Conservation (phyloP, 352 stramenopile species). For the Phytophthora pisi region DNA sequence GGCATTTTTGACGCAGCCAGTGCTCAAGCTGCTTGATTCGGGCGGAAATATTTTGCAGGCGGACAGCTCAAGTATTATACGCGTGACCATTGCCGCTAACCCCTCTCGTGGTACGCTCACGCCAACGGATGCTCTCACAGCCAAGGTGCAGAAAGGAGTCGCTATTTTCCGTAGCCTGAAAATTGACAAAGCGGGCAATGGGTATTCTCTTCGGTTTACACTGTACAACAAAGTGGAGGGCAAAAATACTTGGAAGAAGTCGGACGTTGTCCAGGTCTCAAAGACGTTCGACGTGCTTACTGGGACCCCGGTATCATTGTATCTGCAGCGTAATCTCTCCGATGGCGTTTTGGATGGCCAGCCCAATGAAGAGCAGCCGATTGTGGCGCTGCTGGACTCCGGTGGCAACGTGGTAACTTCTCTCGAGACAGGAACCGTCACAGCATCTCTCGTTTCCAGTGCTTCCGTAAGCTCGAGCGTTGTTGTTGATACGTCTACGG, state of each 20-base stretch:
- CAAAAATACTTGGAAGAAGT: constrained; percentile 50
- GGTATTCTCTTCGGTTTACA: constrained; percentile 76
- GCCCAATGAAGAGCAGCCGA: constrained; percentile 70
- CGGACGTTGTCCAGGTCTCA: constrained; percentile 61
- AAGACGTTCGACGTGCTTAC: constrained; percentile 63
- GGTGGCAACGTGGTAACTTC: constrained; percentile 70
- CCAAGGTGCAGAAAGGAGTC: constrained; percentile 51
- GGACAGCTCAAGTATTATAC: constrained; percentile 69
- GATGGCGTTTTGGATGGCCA: constrained; percentile 80
- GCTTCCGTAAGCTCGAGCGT: constrained; percentile 63
- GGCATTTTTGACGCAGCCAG: constrained; percentile 75
- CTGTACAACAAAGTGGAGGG: constrained; percentile 57
- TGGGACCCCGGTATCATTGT: constrained; percentile 52
- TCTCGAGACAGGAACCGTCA: constrained; percentile 51
- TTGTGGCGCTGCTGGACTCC: constrained; percentile 66
- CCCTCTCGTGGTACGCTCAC: constrained; percentile 60
- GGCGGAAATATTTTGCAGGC: constrained; percentile 70
- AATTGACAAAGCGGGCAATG: constrained; percentile 75
- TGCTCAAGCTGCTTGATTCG: constrained; percentile 79
- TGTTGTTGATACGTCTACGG: constrained; percentile 62
- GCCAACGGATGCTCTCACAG: constrained; percentile 46
- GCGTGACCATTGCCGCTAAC: constrained; percentile 75
- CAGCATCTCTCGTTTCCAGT: constrained; percentile 66
- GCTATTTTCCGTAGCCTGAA: constrained; percentile 75
- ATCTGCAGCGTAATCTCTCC: constrained; percentile 56